phyloP scores from a whole-genome alignment of 2,329 filamentous ascomycete species.

The Cordyceps cateniannulata region DNA sequence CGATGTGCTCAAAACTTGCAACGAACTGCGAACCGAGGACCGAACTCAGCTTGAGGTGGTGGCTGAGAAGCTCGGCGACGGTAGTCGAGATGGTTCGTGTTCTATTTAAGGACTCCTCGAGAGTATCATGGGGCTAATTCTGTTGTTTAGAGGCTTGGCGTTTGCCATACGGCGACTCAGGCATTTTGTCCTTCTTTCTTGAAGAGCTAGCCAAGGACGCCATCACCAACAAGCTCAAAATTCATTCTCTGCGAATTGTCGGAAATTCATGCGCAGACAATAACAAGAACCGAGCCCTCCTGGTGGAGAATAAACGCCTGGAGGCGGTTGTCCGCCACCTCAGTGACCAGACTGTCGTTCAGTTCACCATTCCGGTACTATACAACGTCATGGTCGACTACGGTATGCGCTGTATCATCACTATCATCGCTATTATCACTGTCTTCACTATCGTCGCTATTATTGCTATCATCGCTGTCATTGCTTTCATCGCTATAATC shows the following conservation, averaged over 20 bases:
- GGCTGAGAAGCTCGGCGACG: conserved; percentile 48
- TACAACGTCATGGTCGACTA: conserved; percentile 60
- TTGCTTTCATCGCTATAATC: not conserved
- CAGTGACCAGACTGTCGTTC: conserved; percentile 38
- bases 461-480: no score
- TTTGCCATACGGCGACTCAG: conserved; percentile 49
- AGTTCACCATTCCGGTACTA: conserved; percentile 51
- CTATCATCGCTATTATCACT: no score
- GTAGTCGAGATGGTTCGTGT: conserved; percentile 48
- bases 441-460: no score
- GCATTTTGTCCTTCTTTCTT: conserved; percentile 51
- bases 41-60: conserved; percentile 37
- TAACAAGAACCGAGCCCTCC: conserved; percentile 52
- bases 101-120: not conserved
- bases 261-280: conserved; percentile 60
- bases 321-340: conserved; percentile 42
- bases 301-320: conserved; percentile 44
- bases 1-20: conserved; percentile 32
- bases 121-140: conserved; percentile 14
- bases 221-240: conserved; percentile 37
- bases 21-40: conserved; percentile 34
- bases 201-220: conserved; percentile 34
- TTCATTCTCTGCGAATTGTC: conserved; percentile 50
- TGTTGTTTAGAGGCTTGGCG: conserved; percentile 44
- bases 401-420: conserved; percentile 37